Base-by-base conservation (phyloP, 179 eudicot species). In the Vitellaria paradoxa region DNA sequence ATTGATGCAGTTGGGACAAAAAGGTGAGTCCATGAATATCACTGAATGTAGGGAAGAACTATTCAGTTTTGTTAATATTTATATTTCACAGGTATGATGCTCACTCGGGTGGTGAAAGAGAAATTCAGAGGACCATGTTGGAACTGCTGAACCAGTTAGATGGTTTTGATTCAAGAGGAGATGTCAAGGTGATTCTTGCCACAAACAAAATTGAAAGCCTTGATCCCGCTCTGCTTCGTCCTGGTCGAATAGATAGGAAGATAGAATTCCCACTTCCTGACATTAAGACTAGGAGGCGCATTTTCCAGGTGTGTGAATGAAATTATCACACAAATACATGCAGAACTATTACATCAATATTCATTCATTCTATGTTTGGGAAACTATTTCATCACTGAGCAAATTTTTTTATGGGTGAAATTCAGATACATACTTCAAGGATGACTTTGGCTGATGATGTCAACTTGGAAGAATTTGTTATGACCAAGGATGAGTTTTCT, bases 401-500 rank as follows among this genome's bases (percentile, higher is more conserved):
- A 45, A 68, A 57, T 66, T 21, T 17, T 21, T 46, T 21, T 1
- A 52, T 9, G 42, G 20, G 37, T 65, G 42, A 70, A 23, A 23
- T 81, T 71, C 88, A 95, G 99, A 93, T 95, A 72, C 99, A 95
- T 84, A 95, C 99, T 70, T 86, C 97, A 56, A 91, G 89, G 81
- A 95, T 95, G 99, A 95, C 97, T 26, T 79, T 95, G 83, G 86
- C 97, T 78, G 99, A 93, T 67, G 99, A 93, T 83, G 99, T 95
- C 83, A 95, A 95, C 87, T 85, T 95, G 26, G 99, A 95, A 83
- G 99, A 95, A 81, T 95, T 95, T 86, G 97, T 95, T 42, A 95
- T 95, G 99, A 95, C 97, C 73, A 95, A 95, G 88, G 99, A 95
- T 84, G 99, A 95, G 83, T 90, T 95, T 68, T 95, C 99, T 83